Conservation (phyloP, 768 basidiomycete genomes). For the Gloeopeniophorella convolvens region DNA sequence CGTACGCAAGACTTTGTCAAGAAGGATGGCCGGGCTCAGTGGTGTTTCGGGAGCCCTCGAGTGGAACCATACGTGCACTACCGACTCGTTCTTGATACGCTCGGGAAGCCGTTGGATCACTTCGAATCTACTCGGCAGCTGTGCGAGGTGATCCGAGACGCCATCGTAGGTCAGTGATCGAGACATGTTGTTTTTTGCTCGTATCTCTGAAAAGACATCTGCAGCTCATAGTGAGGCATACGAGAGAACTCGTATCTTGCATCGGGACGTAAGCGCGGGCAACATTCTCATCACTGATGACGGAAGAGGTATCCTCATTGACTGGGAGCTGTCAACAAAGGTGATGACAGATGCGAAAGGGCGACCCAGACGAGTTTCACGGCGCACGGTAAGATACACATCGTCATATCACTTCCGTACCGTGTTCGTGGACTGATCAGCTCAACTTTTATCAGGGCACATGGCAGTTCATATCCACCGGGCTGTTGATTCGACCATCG, state of each 20-base stretch:
- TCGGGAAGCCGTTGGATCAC: not conserved
- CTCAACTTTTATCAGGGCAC: conserved; percentile 13
- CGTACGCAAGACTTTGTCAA: too few relatives aligned
- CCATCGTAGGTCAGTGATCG: not conserved
- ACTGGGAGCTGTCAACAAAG: conserved; percentile 3
- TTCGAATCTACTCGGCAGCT: conserved; percentile 4
- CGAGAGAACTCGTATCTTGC: not conserved
- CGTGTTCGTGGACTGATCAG: too few relatives aligned
- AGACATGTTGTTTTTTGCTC: not conserved
- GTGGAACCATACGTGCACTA: not conserved
- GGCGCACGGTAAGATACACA: not conserved
- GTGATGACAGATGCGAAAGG: not conserved
- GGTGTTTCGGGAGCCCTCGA: not conserved
- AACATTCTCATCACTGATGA: conserved; percentile 1
- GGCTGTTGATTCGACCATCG: not conserved
- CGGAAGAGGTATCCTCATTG: not conserved
- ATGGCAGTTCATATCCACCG: conserved; percentile 18
- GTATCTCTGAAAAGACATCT: not conserved
- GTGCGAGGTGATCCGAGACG: not conserved
- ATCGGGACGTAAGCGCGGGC: conserved; percentile 3
- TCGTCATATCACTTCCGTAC: not conserved
- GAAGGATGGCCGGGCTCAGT: not conserved
- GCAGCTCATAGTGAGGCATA: not conserved
- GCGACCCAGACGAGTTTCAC: not conserved
- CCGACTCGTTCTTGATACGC: not conserved